Evolutionary conservation across 176 grass and related monocot species (phyloP), one percentile per base, ranked within the genome.

Genomic region (Oryza brachyantha): DNA sequence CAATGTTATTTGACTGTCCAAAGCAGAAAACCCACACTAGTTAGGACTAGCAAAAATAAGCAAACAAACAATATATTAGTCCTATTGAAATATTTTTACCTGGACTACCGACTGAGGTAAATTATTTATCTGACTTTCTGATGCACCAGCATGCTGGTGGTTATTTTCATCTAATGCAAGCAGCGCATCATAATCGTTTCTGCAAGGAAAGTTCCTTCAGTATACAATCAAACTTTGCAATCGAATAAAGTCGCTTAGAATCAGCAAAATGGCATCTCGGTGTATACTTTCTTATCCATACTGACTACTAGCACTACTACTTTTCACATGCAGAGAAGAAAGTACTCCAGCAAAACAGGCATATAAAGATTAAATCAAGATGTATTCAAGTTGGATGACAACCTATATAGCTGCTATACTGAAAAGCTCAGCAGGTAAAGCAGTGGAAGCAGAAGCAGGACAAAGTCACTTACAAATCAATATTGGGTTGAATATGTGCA

Each of bases 91-190:
- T 70, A 16, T 11, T 80, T 80, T n/a, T 81, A 98, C 95, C 91
- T 90, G 91, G 21, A 94, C 79, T 55, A 92, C 85, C 40, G 95
- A 94, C 76, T 94, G 74, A 4, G 95, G 92, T 76, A 98, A 86
- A 39, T 72, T 90, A 58, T 94, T 98, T 58, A 98, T 94, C 83
- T 92, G 95, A 29, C 66, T 88, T 63, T 81, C 81, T 70, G 95
- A 90, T 85, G 95, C 95, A 79, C 95, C 95, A 77, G 90, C 70
- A 57, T 98, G 95, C 68, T 78, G 87, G 80, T 98, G 83, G 76
- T 98, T 98, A 83, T 98, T 83, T 68, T 98, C 85, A 87, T 98
- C 95, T 29, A 98, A 72, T 2, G 90, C 85, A 80, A 98, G 88
- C 74, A 98, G 66, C 3, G 84, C 70, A 57, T 94, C 95, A 62